Evolutionary conservation across 805 yeast species (phyloP).

Genomic region (Kodamaea nitidulidarum): DNA sequence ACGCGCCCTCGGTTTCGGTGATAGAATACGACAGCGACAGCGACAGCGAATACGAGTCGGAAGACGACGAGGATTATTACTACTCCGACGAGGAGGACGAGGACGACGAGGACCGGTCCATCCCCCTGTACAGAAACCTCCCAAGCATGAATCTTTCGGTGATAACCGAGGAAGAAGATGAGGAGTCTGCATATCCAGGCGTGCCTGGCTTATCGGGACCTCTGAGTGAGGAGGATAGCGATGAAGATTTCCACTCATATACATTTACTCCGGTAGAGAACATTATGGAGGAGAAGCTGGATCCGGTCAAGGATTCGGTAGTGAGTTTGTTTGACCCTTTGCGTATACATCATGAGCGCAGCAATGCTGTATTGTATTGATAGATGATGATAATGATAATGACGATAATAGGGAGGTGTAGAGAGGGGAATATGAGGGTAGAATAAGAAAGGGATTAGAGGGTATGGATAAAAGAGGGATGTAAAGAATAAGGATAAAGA

Average conservation of each 20-base stretch:
- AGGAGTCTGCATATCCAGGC: conserved; percentile 7
- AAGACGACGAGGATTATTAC: conserved; percentile 18
- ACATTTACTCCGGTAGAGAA: conserved; percentile 1
- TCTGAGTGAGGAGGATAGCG: conserved; percentile 2
- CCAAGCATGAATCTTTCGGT: conserved; percentile 18
- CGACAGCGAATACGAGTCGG: conserved; percentile 12
- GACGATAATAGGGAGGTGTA: neutral
- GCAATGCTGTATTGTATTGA: neutral
- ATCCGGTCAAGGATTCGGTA: neutral
- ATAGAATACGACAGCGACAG: conserved; percentile 20
- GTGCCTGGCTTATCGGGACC: conserved; percentile 16
- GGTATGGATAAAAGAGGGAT: too few relatives aligned
- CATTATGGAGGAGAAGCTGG: neutral
- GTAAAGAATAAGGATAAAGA: too few relatives aligned
- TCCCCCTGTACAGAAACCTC: conserved; percentile 12
- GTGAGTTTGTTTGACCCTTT: conserved; percentile 1
- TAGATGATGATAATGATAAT: conserved; percentile 3
- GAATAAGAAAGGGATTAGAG: too few relatives aligned
- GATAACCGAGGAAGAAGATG: conserved; percentile 13
- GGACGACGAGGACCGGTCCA: neutral
- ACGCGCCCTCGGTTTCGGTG: conserved; percentile 25
- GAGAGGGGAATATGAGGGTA: too few relatives aligned
- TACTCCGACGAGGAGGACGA: conserved; percentile 15
- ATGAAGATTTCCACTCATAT: conserved; percentile 1
- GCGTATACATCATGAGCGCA: neutral